Percentiles rank a stretch among this genome's conserved stretches.
These are phyloP conservation scores for Stachybotrys elegans DNA, from an alignment of 2,329 filamentous ascomycete genomes.

Conservation along the genomic window DNA sequence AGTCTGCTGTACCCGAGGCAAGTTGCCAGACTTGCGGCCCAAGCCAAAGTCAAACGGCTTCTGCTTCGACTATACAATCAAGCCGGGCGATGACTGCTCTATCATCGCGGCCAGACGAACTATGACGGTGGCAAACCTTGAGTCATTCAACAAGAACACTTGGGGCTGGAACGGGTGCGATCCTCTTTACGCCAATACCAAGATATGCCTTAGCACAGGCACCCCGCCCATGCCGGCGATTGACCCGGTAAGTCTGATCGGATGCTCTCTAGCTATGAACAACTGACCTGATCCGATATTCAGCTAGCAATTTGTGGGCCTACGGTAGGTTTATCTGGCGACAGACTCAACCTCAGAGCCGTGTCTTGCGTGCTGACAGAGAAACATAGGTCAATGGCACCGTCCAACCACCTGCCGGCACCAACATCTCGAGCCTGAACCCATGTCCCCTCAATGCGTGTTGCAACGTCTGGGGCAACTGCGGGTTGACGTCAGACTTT, in stretches of 20 bases:
- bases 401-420: slow-evolving; percentile 21
- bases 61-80: slow-evolving; percentile 21
- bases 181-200: slow-evolving; percentile 11
- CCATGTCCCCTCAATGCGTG: slow-evolving; percentile 39
- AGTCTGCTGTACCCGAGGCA: slow-evolving; percentile 30
- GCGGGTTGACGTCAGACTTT: slow-evolving; percentile 38
- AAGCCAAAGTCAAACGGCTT: slow-evolving; percentile 23
- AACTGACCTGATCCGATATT: neutral
- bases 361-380: too few species aligned
- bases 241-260: slow-evolving; percentile 11
- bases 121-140: slow-evolving; percentile 31
- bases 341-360: too few species aligned
- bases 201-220: slow-evolving; percentile 24
- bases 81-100: slow-evolving; percentile 28
- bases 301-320: neutral
- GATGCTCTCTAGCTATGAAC: neutral
- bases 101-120: slow-evolving; percentile 25
- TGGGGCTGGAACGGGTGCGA: slow-evolving; percentile 32
- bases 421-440: slow-evolving; percentile 33
- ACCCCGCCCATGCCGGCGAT: slow-evolving; percentile 16
- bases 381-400: slow-evolving; percentile 28
- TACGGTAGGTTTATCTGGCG: too few species aligned
- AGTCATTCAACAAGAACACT: slow-evolving; percentile 29
- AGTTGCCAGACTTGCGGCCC: slow-evolving; percentile 28
- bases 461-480: slow-evolving; percentile 38